These are phyloP conservation scores for Suillus discolor DNA, from an alignment of 768 basidiomycete species.

Conservation along the genomic window DNA sequence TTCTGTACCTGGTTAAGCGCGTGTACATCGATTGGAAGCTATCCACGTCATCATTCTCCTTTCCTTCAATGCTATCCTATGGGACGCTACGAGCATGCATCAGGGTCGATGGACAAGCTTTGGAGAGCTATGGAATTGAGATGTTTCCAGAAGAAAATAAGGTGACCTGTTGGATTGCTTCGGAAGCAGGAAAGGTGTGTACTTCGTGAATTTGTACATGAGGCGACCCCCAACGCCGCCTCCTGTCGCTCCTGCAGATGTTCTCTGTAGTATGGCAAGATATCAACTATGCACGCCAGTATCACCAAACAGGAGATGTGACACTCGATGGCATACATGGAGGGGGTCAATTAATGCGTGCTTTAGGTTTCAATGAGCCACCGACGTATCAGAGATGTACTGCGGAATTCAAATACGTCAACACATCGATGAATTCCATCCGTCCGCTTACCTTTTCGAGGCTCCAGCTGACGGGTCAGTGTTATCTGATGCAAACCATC, in stretches of 20 bases:
- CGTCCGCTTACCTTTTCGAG: conserved; percentile 13
- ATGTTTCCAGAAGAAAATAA: conserved; percentile 12
- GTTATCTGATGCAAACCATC: neutral
- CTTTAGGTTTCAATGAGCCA: neutral
- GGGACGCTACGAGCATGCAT: conserved; percentile 11
- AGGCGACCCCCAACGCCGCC: conserved; percentile 3
- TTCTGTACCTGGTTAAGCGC: conserved; percentile 1
- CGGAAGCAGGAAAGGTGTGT: conserved; percentile 16
- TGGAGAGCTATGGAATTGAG: conserved; percentile 13
- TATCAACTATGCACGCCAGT: neutral
- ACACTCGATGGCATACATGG: conserved; percentile 8
- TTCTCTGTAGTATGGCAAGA: conserved; percentile 16
- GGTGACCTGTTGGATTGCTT: conserved; percentile 15
- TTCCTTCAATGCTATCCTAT: conserved; percentile 7
- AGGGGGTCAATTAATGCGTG: conserved; percentile 4
- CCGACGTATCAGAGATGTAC: neutral
- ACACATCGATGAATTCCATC: conserved; percentile 3
- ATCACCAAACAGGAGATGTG: conserved; percentile 6
- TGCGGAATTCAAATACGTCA: conserved; percentile 6
- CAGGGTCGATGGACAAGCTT: conserved; percentile 7
- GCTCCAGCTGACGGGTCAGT: conserved; percentile 14
- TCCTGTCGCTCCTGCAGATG: conserved; percentile 4
- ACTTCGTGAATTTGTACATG: neutral
- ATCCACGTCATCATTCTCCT: conserved; percentile 1
- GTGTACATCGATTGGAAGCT: conserved; percentile 6